Percentiles rank a stretch among this genome's conserved stretches.
Conservation (phyloP, 176 grass and related monocot genomes). For the Carex littledalei region DNA sequence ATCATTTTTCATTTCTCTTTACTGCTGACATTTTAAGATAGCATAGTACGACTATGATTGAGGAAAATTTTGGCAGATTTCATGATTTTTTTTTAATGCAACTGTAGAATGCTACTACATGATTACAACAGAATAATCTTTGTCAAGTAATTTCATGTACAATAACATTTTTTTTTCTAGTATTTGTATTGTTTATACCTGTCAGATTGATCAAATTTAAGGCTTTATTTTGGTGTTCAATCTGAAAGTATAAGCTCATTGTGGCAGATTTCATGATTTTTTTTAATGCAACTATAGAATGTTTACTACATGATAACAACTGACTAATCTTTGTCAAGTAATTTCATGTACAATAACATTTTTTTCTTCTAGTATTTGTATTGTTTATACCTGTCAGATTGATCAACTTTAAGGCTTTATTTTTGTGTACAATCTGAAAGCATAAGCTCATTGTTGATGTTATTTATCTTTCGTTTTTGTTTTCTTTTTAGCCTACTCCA, state of each 20-base stretch:
- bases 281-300: conserved; percentile 4
- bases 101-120: background rate
- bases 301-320: background rate
- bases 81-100: background rate
- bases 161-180: background rate
- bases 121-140: background rate
- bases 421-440: background rate
- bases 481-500: background rate
- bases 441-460: background rate
- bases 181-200: background rate
- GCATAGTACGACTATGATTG: background rate
- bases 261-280: background rate
- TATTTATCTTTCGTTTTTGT: background rate
- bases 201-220: conserved; percentile 4
- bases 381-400: background rate
- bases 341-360: background rate
- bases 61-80: background rate
- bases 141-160: conserved; percentile 4
- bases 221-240: background rate
- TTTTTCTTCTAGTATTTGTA: background rate
- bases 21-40: background rate
- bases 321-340: background rate
- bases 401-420: background rate
- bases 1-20: background rate
- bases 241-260: background rate